Evolutionary conservation across 371 early-diverging fungal species (phyloP), one percentile per base, ranked within the genome.

Genomic region (Apophysomyces sp.): DNA sequence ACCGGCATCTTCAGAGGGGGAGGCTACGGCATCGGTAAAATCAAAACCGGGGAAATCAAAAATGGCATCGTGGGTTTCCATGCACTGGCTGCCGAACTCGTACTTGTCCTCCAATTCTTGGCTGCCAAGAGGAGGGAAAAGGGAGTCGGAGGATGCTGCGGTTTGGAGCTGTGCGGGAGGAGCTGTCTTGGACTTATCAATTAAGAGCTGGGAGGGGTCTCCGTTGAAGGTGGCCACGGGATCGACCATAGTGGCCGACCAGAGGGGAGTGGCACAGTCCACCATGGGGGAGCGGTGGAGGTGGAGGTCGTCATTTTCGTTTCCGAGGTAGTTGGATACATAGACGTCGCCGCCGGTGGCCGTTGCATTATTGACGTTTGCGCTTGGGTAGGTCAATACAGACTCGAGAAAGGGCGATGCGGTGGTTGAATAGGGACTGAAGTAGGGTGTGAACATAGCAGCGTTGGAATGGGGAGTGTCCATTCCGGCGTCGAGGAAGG

Each of bases 341-440:
- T 63, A 58, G 24, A 69, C 59, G 21, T 77, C 77, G 24, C 55
- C 34, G 21, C 26, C 37, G 27, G 34, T n/a, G 15, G 5, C 15
- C 11, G 37, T 34, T 32, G 32, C 49, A 21, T 8, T 44, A 21
- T 21, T 44, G 21, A 13, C n/a, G 3, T 2, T 9, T 37, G 37
- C 15, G 37, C 37, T 37, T 37, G 37, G 15, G 37, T 44, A 44
- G 5, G 21, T 21, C 21, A 44, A 44, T n/a, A 9, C 21, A 0
- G n/a, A 21, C 3, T 44, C 49, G 9, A 44, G n/a, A 44, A 16
- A 26, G 21, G 29, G 67, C 8, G 67, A 44, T 26, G 68, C 57
- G 27, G 69, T 62, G 21, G 76, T 68, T 18, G 76, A 68, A 27
- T 65, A 74, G 12, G 74, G 74, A 54, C 72, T 74, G 54, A 61